Conservation (phyloP, 495 filamentous ascomycete species). For the Talaromyces stipitatus region DNA sequence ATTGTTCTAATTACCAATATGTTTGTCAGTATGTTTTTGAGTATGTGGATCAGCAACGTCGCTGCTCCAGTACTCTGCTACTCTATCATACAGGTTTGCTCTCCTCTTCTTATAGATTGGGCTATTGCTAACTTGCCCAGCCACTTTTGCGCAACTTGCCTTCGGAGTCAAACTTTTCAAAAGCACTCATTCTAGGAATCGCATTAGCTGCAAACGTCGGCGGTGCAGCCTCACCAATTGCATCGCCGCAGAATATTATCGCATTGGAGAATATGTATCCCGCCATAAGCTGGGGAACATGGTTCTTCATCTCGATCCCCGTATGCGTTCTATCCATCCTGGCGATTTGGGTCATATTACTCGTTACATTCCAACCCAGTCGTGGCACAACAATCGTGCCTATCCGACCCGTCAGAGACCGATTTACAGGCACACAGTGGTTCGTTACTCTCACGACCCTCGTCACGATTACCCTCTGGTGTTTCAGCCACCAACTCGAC, state of each 20-base stretch:
- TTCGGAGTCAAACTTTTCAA: slow-evolving; percentile 81
- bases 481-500: slow-evolving; percentile 81
- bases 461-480: slow-evolving; percentile 88
- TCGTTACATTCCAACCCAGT: slow-evolving; percentile 76
- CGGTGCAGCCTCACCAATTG: slow-evolving; percentile 93
- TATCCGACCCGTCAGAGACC: slow-evolving; percentile 79
- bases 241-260: slow-evolving; percentile 94
- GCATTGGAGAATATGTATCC: slow-evolving; percentile 92
- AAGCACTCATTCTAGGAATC: slow-evolving; percentile 93
- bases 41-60: slow-evolving; percentile 99
- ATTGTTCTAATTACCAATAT: slow-evolving; percentile 91
- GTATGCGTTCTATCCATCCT: slow-evolving; percentile 87
- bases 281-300: slow-evolving; percentile 80
- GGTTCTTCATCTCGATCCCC: slow-evolving; percentile 94
- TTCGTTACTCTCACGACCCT: slow-evolving; percentile 84
- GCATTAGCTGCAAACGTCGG: slow-evolving; percentile 93
- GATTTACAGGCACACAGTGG: slow-evolving; percentile 83
- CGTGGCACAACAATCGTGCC: slow-evolving; percentile 85
- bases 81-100: slow-evolving; percentile 80
- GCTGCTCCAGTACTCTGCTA: slow-evolving; percentile 97
- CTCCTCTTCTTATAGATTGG: background rate
- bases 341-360: slow-evolving; percentile 79
- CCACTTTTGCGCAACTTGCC: slow-evolving; percentile 91
- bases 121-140: slow-evolving; percentile 29
- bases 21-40: slow-evolving; percentile 95